A percentile compares a stretch with the other conserved stretches of the same genome.
phyloP scores from a whole-genome alignment of 1,284 basidiomycete genomes.

The Inonotus obliquus region DNA sequence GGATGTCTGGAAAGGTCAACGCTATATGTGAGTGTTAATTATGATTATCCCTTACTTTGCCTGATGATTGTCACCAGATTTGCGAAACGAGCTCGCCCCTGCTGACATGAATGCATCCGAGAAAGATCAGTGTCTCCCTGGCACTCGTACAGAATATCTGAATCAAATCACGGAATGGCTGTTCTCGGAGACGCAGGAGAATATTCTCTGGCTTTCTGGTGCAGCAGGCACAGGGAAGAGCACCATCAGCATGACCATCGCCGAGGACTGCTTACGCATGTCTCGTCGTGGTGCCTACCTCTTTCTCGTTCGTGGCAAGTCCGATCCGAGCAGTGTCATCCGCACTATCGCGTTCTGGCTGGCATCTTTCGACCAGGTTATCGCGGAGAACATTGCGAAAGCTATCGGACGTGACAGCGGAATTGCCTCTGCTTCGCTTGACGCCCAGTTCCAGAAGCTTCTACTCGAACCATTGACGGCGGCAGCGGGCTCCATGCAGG shows the following conservation, averaged over 20 bases:
- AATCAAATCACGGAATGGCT: background rate
- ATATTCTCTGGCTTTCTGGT: conserved; percentile 24
- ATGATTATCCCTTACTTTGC: too few relatives aligned
- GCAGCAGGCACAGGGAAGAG: too few relatives aligned
- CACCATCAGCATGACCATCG: too few relatives aligned
- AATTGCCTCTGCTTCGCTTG: background rate
- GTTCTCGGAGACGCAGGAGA: background rate
- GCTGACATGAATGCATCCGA: conserved; percentile 3
- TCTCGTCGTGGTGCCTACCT: too few relatives aligned
- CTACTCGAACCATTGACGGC: background rate
- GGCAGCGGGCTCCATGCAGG: background rate
- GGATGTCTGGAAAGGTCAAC: background rate
- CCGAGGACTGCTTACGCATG: too few relatives aligned
- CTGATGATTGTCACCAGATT: background rate
- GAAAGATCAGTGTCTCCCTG: conserved; percentile 2
- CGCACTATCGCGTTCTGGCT: too few relatives aligned
- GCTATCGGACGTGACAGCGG: background rate
- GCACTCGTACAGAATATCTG: background rate
- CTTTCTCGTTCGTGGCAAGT: conserved; percentile 28
- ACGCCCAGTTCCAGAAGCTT: conserved; percentile 9
- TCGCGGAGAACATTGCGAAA: background rate
- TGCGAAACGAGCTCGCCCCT: background rate
- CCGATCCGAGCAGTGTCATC: conserved; percentile 24
- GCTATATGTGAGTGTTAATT: background rate
- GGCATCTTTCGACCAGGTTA: too few relatives aligned